Evolutionary conservation across 2,329 filamentous ascomycete species (phyloP).

Genomic region (Alternaria consortialis): DNA sequence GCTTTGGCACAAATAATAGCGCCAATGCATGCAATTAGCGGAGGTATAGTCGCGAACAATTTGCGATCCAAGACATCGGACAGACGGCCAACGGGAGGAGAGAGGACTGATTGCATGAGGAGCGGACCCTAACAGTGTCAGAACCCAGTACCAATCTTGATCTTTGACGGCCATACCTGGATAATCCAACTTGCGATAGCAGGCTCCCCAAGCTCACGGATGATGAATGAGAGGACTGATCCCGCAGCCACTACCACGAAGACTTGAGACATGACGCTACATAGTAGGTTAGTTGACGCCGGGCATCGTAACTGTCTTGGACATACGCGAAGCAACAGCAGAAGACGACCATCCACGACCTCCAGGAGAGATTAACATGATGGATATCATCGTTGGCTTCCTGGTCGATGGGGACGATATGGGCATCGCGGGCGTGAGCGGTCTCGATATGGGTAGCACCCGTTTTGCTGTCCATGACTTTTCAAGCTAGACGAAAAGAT

Average conservation of each 20-base stretch:
- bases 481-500: neutral
- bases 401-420: constrained; percentile 40
- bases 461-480: constrained; percentile 33
- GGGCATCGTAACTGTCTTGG: constrained; percentile 16
- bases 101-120: constrained; percentile 66
- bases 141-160: neutral
- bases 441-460: constrained; percentile 25
- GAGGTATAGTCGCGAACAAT: constrained; percentile 61
- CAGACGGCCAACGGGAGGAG: constrained; percentile 64
- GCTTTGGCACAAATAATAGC: constrained; percentile 65
- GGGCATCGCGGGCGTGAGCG: constrained; percentile 16
- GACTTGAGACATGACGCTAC: constrained; percentile 61
- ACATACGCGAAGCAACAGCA: constrained; percentile 59
- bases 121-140: constrained; percentile 59
- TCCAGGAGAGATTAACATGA: constrained; percentile 63
- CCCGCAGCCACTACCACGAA: constrained; percentile 66
- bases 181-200: constrained; percentile 65
- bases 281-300: constrained; percentile 5
- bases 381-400: constrained; percentile 38
- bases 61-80: constrained; percentile 67
- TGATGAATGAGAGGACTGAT: constrained; percentile 65
- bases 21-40: constrained; percentile 63
- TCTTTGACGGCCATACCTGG: constrained; percentile 46
- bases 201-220: constrained; percentile 62
- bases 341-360: constrained; percentile 63